Evolutionary conservation across 2,329 filamentous ascomycete genomes (phyloP).

Genomic region (Stemphylium lycopersici): DNA sequence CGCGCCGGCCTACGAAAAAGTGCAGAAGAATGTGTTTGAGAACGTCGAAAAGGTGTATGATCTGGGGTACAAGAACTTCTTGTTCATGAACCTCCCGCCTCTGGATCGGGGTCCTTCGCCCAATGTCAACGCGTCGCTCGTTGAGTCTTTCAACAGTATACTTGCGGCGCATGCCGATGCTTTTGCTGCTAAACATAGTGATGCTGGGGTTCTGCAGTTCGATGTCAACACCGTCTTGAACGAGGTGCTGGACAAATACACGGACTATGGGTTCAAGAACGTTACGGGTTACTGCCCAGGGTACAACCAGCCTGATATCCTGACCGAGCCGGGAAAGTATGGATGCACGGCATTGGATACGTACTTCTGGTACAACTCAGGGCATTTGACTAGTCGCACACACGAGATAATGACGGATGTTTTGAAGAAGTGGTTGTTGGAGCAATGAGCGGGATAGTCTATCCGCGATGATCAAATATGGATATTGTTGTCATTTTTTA

Average conservation of each 20-base stretch:
- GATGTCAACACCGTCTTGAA: conserved; percentile 54
- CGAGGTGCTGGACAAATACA: conserved; percentile 51
- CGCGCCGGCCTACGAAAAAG: conserved; percentile 52
- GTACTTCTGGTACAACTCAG: conserved; percentile 58
- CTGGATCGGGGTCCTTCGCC: conserved; percentile 54
- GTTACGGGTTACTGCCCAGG: conserved; percentile 54
- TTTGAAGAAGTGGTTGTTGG: conserved; percentile 26
- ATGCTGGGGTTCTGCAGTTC: conserved; percentile 52
- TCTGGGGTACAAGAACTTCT: conserved; percentile 54
- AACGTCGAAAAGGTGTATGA: conserved; percentile 51
- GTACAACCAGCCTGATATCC: conserved; percentile 56
- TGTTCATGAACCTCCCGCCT: conserved; percentile 61
- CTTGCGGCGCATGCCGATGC: conserved; percentile 42
- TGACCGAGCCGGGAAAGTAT: conserved; percentile 52
- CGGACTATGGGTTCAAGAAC: conserved; percentile 53
- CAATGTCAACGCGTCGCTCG: conserved; percentile 55
- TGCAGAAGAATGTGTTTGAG: conserved; percentile 52
- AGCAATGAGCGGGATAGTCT: conserved; percentile 6
- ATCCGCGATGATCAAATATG: background rate
- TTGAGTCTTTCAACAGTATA: conserved; percentile 54
- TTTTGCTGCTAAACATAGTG: conserved; percentile 43
- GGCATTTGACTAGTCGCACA: conserved; percentile 54
- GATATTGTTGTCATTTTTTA: background rate
- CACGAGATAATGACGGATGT: conserved; percentile 49
- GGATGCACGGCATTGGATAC: conserved; percentile 53